Base-by-base conservation (phyloP, 139 green algal genomes). In the Coelastrella sp. region DNA sequence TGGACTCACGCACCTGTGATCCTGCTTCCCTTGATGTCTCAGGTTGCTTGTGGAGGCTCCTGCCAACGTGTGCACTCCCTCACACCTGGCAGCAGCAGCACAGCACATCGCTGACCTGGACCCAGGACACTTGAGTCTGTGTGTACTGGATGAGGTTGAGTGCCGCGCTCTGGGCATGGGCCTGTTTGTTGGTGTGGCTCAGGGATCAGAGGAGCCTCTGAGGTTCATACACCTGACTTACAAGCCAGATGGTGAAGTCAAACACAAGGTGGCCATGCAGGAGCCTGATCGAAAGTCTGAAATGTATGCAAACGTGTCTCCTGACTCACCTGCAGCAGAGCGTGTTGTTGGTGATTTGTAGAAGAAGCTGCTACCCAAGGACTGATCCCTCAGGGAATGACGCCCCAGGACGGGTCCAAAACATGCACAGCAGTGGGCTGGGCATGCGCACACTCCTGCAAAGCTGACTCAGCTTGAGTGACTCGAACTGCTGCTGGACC, bases 201-300 rank as follows among this genome's bases (percentile, higher is more conserved):
- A 96, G 82, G 97, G 94, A 6, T 96, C 94, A 0, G 94, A 93
- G 0, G 92, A 97, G 88, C 97, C 97, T 0, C 97, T 96, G 49
- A 97, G 98, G 91, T 99, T 99, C 94, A 99, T 99, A 90, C 98
- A 99, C 92, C 94, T 99, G 10, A 99, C 94, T 14, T 99, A 99
- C 95, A 98, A 88, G 19, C 63, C 79, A 57, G n/a, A 85, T 8
- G 80, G 80, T 8, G 65, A 73, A 12, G 10, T 81, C 22, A 65
- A 68, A 20, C 82, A 78, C 9, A 72, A 74, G 82, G 82, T 87
- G 57, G 17, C 14, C 78, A 84, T 49, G 24, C 10, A 0, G 35
- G 35, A 49, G 35, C 3, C 35, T 49, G 35, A 49, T 3, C 35
- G 35, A 49, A 49, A 5, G 35, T 49, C 35, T 49, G 35, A 49